Evolutionary conservation across 1,284 basidiomycete genomes (phyloP).

Genomic region (Papiliotrema laurentii): DNA sequence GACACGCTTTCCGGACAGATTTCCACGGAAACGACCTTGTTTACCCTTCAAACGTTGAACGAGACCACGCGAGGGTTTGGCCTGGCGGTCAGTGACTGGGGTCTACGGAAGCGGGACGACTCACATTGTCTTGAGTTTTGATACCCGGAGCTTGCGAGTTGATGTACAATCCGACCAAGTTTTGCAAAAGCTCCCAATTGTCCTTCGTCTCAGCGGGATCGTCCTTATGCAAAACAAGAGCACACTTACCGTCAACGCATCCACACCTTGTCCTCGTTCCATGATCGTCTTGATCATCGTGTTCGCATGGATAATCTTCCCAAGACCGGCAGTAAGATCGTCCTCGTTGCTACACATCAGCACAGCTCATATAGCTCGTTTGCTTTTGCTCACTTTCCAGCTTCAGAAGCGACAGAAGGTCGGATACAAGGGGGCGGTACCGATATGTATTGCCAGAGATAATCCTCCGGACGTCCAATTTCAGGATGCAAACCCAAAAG

Average conservation of each 20-base stretch:
- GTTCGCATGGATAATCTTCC: slow-evolving; percentile 95
- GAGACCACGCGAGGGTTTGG: slow-evolving; percentile 92
- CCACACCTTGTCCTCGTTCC: slow-evolving; percentile 78
- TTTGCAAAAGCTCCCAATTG: slow-evolving; percentile 96
- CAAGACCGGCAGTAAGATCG: slow-evolving; percentile 94
- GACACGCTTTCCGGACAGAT: slow-evolving; percentile 97
- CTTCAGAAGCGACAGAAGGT: slow-evolving; percentile 95
- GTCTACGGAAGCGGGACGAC: slow-evolving; percentile 2
- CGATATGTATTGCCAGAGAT: slow-evolving; percentile 98
- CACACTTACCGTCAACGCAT: slow-evolving; percentile 73
- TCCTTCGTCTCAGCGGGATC: slow-evolving; percentile 51
- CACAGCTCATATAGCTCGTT: neutral
- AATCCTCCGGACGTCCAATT: slow-evolving; percentile 91
- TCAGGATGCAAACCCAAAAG: slow-evolving; percentile 84
- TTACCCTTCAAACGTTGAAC: slow-evolving; percentile 98
- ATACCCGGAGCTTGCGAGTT: slow-evolving; percentile 96
- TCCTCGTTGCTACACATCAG: slow-evolving; percentile 78
- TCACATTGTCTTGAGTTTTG: slow-evolving; percentile 62
- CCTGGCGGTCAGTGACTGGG: slow-evolving; percentile 51
- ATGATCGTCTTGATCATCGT: slow-evolving; percentile 88
- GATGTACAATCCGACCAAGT: slow-evolving; percentile 95
- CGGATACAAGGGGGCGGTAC: slow-evolving; percentile 97
- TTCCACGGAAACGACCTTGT: slow-evolving; percentile 97
- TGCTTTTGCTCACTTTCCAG: slow-evolving; percentile 56
- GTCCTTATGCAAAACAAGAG: neutral